Evolutionary conservation across 306 rosid genomes (phyloP).

Genomic region (Leucaena leucocephala): DNA sequence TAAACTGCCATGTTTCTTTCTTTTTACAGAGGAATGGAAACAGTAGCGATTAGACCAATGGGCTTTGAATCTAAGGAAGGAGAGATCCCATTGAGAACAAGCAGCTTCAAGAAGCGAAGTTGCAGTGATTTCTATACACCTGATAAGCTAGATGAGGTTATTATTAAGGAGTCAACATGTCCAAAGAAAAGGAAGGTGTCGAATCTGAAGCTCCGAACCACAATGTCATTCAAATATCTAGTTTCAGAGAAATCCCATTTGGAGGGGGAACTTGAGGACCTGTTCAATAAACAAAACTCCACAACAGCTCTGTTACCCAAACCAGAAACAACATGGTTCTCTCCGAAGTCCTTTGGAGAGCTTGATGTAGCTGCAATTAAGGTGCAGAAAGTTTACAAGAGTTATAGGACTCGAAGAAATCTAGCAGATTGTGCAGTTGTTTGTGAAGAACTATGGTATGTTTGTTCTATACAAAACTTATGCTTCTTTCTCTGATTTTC

Average conservation of each 20-base stretch:
- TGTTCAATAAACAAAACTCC: slow-evolving; percentile 19
- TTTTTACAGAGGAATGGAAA: slow-evolving; percentile 36
- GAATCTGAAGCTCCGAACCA: slow-evolving; percentile 43
- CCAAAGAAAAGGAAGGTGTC: slow-evolving; percentile 43
- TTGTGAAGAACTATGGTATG: slow-evolving; percentile 89
- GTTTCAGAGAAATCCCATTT: slow-evolving; percentile 20
- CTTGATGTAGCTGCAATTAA: slow-evolving; percentile 62
- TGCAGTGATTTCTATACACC: slow-evolving; percentile 28
- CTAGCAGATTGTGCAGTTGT: slow-evolving; percentile 87
- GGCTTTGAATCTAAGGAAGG: slow-evolving; percentile 41
- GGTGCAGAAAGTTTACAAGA: slow-evolving; percentile 77
- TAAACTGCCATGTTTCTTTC: background rate
- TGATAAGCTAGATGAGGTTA: slow-evolving; percentile 26
- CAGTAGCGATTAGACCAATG: slow-evolving; percentile 22
- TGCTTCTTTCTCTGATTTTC: slow-evolving; percentile 1
- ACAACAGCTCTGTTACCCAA: slow-evolving; percentile 6
- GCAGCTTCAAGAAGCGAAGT: slow-evolving; percentile 33
- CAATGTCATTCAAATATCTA: slow-evolving; percentile 36
- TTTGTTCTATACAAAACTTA: slow-evolving; percentile 30
- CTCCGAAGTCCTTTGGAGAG: slow-evolving; percentile 38
- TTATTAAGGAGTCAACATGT: slow-evolving; percentile 28
- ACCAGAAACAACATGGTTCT: slow-evolving; percentile 30
- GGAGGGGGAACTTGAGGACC: slow-evolving; percentile 28
- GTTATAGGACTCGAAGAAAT: slow-evolving; percentile 70
- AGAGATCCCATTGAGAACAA: slow-evolving; percentile 39